phyloP scores from a whole-genome alignment of 2,329 filamentous ascomycete species.

The Stemphylium lycopersici region DNA sequence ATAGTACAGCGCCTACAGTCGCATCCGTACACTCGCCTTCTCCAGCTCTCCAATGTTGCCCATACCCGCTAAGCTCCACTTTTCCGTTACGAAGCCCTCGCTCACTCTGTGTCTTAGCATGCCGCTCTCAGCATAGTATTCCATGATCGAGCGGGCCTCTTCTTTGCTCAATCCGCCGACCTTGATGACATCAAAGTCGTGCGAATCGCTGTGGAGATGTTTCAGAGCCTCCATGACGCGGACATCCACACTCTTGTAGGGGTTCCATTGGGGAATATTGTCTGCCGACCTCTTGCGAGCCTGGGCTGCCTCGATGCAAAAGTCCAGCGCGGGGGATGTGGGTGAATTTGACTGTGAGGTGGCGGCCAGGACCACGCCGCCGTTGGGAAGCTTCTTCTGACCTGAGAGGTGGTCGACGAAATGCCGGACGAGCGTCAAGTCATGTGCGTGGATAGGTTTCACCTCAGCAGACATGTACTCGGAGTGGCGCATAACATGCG shows the following conservation, averaged over 20 bases:
- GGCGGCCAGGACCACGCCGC: constrained; percentile 78
- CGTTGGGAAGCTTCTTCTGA: constrained; percentile 65
- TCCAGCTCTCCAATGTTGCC: constrained; percentile 88
- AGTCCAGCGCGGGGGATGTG: constrained; percentile 68
- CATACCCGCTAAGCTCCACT: constrained; percentile 81
- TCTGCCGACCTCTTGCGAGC: constrained; percentile 48
- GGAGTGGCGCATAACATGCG: constrained; percentile 79
- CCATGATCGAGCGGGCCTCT: constrained; percentile 81
- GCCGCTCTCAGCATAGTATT: constrained; percentile 91
- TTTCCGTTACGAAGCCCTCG: constrained; percentile 74
- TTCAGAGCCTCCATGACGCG: constrained; percentile 57
- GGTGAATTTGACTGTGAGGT: constrained; percentile 75
- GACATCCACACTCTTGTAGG: constrained; percentile 60
- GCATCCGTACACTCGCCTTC: constrained; percentile 60
- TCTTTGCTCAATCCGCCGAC: constrained; percentile 72
- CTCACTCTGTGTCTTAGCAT: constrained; percentile 74
- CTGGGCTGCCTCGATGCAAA: constrained; percentile 63
- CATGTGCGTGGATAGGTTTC: constrained; percentile 81
- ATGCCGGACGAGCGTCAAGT: constrained; percentile 75
- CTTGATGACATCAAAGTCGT: constrained; percentile 55
- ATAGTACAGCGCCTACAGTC: constrained; percentile 36
- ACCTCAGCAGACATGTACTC: constrained; percentile 75
- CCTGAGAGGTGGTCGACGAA: constrained; percentile 72
- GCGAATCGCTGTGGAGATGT: constrained; percentile 43
- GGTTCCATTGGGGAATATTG: constrained; percentile 53